Conservation (phyloP, 306 rosid species). For the Ammopiptanthus mongolicus region DNA sequence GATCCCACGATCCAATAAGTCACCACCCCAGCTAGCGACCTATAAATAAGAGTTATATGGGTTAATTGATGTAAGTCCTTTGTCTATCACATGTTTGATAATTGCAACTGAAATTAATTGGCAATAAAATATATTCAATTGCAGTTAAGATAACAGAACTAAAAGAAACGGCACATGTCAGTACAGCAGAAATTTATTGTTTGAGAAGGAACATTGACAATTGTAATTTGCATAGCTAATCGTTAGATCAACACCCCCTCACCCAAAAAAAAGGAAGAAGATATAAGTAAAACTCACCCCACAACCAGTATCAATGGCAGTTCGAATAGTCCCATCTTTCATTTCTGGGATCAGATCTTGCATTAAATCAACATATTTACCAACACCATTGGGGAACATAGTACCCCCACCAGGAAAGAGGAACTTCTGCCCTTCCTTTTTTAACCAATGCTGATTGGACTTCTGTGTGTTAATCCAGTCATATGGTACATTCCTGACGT, state of each 20-base stretch:
- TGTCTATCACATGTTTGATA: neutral
- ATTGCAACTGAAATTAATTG: neutral
- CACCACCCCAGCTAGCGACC: conserved; percentile 99
- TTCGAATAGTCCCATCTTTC: conserved; percentile 89
- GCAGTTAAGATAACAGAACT: neutral
- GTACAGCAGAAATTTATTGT: neutral
- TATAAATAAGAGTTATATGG: conserved; percentile 10
- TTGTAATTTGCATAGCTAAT: neutral
- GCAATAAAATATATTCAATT: neutral
- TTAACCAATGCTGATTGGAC: conserved; percentile 94
- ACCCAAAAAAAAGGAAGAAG: neutral
- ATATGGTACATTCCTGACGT: conserved; percentile 90
- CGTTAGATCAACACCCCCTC: neutral
- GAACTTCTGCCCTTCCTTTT: conserved; percentile 94
- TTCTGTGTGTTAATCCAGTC: conserved; percentile 95
- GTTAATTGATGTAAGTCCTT: conserved; percentile 6
- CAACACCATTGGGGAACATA: conserved; percentile 93
- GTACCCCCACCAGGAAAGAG: conserved; percentile 98
- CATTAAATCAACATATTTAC: conserved; percentile 84
- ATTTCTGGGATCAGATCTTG: conserved; percentile 85
- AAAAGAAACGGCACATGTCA: neutral
- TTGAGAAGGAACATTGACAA: neutral
- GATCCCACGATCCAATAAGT: conserved; percentile 87
- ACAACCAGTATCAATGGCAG: conserved; percentile 96
- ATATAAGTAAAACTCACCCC: conserved; percentile 64